Base-by-base conservation (phyloP, 2,329 filamentous ascomycete genomes). In the Pyricularia pennisetigena region DNA sequence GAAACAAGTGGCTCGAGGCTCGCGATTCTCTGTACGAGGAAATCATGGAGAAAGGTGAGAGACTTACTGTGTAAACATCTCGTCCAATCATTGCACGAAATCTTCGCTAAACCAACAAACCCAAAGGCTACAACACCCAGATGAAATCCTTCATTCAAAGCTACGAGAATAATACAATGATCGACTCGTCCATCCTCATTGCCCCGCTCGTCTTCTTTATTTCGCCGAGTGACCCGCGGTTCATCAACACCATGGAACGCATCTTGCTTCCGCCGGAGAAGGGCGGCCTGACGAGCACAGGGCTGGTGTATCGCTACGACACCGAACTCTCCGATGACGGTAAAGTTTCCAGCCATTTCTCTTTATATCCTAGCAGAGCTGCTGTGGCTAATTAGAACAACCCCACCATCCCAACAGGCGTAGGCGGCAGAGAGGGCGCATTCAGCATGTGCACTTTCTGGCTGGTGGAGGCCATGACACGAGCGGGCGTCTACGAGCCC, bases 381-480 rank as follows among this genome's bases (percentile, higher is more conserved):
- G 16, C 8, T 9, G 7, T 54, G 41, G 10, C 41, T 54, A 54
- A 54, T 9, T 7, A 54, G 41, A 54, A 4, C n/a, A 61, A 61
- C 4, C n/a, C 14, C 57, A 61, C 65, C 65, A 23, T 12, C 16
- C 12, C 28, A 24, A 68, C 71, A 90, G 89, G 90, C 32, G 89
- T 93, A 9, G 89, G 90, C 54, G 90, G 90, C 23, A 82, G 85
- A 67, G 90, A 93, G 77, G 91, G 91, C 26, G 90, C 90, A 24
- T 93, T 93, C 75, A 88, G 85, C 74, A 93, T 93, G 90, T 92
- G 90, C 74, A 93, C 90, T 0, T 93, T 93, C 76, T 93, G 91
- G 91, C 85, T 93, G 0, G 89, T 93, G 14, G 91, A 93, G 77
- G 90, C 90, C 28, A 83, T 93, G 78, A 91, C 90, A 32, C 83